Conservation (phyloP, 108 stramenopile species). For the Cyclotella atomus region DNA sequence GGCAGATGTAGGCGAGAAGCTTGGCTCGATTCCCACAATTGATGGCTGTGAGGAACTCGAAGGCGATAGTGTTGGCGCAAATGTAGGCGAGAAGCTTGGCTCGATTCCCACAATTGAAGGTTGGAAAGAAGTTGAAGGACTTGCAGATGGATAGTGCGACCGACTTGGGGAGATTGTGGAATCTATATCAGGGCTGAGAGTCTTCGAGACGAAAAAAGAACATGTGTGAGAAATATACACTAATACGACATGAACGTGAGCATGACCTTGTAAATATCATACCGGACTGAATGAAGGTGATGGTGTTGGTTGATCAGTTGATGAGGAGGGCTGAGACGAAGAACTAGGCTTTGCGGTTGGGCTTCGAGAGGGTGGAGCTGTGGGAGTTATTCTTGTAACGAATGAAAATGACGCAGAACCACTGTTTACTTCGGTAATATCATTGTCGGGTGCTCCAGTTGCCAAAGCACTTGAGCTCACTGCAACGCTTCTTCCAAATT, state of each 20-base stretch:
- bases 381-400: neutral
- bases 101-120: too few species aligned
- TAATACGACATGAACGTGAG: too few species aligned
- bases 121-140: too few species aligned
- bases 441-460: conserved; percentile 11
- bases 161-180: too few species aligned
- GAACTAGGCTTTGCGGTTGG: neutral
- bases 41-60: neutral
- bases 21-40: too few species aligned
- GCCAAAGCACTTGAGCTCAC: neutral
- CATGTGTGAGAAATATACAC: too few species aligned
- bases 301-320: neutral
- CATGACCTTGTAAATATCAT: too few species aligned
- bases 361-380: neutral
- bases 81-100: neutral
- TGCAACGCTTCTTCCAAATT: conserved; percentile 7
- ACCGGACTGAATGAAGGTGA: neutral
- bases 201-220: too few species aligned
- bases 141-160: too few species aligned
- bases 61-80: neutral
- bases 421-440: conserved; percentile 4
- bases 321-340: neutral
- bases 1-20: neutral
- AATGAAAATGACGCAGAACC: conserved; percentile 11
- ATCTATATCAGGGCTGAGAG: too few species aligned